phyloP scores from a whole-genome alignment of 805 yeast species.

The Barnettozyma sp. region DNA sequence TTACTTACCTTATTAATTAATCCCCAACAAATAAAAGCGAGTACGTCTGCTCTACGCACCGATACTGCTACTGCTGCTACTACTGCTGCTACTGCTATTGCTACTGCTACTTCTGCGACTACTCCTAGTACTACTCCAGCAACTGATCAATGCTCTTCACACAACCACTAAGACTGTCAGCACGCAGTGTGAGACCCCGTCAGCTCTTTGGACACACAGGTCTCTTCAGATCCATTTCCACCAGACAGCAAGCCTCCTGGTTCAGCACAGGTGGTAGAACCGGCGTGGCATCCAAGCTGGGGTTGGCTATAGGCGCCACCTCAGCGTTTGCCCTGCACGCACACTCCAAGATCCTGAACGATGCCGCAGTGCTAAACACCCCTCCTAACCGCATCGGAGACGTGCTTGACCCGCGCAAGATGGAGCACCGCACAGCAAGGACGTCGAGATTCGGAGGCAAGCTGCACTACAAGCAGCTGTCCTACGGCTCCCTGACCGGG shows the following conservation, averaged over 20 bases:
- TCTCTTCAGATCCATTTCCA: no score
- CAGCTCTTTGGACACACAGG: no score
- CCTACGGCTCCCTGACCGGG: constrained; percentile 57
- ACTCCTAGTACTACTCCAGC: no score
- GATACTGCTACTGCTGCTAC: no score
- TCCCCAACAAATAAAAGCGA: no score
- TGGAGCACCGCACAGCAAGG: constrained; percentile 11
- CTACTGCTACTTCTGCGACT: no score
- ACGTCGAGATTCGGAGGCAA: constrained; percentile 33
- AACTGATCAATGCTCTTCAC: no score
- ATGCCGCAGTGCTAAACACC: constrained; percentile 21
- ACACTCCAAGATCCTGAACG: constrained; percentile 23
- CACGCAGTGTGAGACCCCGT: no score
- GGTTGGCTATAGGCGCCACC: constrained; percentile 23
- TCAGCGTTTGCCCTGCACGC: constrained; percentile 14
- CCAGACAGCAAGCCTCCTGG: constrained; percentile 1
- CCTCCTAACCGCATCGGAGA: constrained; percentile 2
- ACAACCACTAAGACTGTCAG: no score
- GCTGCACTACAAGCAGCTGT: constrained; percentile 49
- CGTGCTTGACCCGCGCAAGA: constrained; percentile 5
- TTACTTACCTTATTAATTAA: no score
- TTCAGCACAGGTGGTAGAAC: constrained; percentile 5
- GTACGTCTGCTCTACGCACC: no score
- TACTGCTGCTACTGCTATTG: no score
- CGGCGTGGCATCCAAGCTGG: constrained; percentile 15